These are phyloP conservation scores for Trichoderma atroviride DNA, from an alignment of 2,329 filamentous ascomycete species.

Conservation along the genomic window DNA sequence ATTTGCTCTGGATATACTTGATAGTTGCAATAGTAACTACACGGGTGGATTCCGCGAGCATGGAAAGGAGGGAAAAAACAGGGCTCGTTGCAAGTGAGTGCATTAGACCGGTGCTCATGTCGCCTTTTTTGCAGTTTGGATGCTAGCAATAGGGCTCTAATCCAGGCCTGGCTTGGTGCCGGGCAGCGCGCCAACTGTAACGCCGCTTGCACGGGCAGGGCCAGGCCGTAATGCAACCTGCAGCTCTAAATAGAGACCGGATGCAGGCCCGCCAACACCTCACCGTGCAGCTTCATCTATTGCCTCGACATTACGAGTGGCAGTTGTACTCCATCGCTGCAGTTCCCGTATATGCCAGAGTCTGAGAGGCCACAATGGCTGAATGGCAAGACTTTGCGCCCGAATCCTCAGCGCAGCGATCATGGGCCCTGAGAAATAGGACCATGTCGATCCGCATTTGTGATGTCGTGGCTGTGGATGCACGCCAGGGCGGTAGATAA, in stretches of 20 bases:
- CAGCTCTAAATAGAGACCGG: neutral
- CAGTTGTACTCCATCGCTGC: too few species aligned
- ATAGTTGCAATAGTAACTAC: neutral
- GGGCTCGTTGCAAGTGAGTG: conserved; percentile 19
- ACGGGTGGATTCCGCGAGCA: neutral
- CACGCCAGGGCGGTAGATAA: neutral
- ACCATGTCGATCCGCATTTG: neutral
- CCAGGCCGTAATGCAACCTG: conserved; percentile 13
- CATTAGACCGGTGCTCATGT: conserved; percentile 5
- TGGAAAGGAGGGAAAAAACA: neutral
- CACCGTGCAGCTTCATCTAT: neutral
- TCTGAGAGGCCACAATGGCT: neutral
- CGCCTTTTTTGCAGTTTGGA: conserved; percentile 16
- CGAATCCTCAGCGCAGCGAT: neutral
- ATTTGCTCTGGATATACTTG: neutral
- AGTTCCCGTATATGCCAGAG: neutral
- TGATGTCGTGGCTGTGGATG: neutral
- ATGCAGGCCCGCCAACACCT: too few species aligned
- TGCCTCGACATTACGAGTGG: neutral
- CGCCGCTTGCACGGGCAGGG: neutral
- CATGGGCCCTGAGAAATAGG: neutral
- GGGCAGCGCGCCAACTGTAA: conserved; percentile 17
- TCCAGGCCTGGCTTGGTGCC: neutral
- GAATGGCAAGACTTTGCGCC: neutral
- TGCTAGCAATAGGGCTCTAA: neutral